Evolutionary conservation across 768 basidiomycete genomes (phyloP), one percentile per base, ranked within the genome.

Genomic region (Tulasnella sp.): DNA sequence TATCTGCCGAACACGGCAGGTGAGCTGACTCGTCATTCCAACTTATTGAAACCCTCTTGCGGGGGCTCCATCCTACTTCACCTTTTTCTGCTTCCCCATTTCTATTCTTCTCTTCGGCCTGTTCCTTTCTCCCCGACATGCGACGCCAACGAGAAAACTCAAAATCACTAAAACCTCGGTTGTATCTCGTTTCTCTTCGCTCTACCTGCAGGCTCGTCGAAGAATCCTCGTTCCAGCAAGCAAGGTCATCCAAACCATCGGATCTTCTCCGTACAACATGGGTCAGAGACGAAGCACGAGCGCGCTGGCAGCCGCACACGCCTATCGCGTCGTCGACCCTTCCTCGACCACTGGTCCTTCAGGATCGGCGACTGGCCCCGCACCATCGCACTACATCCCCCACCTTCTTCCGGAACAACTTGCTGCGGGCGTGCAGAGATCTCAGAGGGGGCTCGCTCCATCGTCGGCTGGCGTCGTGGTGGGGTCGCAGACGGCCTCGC

Each of bases 171-270:
- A 70, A 35, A 70, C 35, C 70, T 70, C 32, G 40, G 40, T 70
- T 70, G 70, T 35, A 35, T 35, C 11, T 70, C 40, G 70, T 42
- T n/a, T 42, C 13, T 70, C 18, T 70, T 32, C 13, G 23, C 18
- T 48, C 46, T 40, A 7, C 40, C 40, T 23, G 51, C 40, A 70
- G 70, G 70, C 70, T 70, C 70, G 70, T 35, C 70, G 70, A 42
- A 70, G 70, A 15, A 42, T 70, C 23, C 70, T 70, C 40, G 70
- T 70, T 35, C 70, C 70, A 35, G 70, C 70, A 15, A 70, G 70
- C 40, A 70, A 70, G 15, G 70, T 42, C 35, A 35, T 42, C 70
- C 40, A 35, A 9, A 35, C 70, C 40, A 70, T 70, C 70, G 40
- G 70, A 35, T 70, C 70, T 70, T 35, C 40, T 35, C 70, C 70